These are phyloP conservation scores for Geotrichum fermentans DNA, from an alignment of 1,139 yeast genomes.

Conservation along the genomic window DNA sequence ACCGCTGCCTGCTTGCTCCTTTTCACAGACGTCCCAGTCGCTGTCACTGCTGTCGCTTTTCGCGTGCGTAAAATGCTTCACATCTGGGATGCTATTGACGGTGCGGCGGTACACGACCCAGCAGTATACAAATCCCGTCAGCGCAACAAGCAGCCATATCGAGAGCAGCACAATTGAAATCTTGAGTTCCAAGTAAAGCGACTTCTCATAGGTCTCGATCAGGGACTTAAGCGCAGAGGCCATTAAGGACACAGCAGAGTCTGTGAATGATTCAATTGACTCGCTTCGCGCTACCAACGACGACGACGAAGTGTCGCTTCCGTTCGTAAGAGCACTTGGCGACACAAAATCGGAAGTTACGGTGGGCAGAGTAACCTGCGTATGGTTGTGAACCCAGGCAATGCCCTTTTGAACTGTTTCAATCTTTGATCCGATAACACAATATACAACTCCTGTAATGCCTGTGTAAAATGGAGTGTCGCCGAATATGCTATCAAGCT, in stretches of 20 bases:
- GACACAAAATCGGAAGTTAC: conserved; percentile 15
- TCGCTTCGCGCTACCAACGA: background rate
- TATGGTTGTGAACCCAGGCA: conserved; percentile 68
- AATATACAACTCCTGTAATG: conserved; percentile 59
- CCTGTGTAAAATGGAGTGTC: conserved; percentile 63
- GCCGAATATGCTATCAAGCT: conserved; percentile 56
- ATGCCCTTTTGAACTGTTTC: conserved; percentile 62
- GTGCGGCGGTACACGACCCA: conserved; percentile 8
- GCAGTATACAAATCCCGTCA: conserved; percentile 26
- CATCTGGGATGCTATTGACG: background rate
- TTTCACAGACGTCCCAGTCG: conserved; percentile 10
- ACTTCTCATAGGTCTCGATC: conserved; percentile 23
- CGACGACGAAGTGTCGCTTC: background rate
- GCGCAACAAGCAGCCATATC: conserved; percentile 28
- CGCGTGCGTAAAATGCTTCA: background rate
- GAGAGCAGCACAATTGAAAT: conserved; percentile 25
- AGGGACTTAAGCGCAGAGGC: conserved; percentile 20
- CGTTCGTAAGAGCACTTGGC: conserved; percentile 10
- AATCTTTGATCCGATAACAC: conserved; percentile 73
- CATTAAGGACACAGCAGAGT: conserved; percentile 18
- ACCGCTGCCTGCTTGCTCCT: background rate
- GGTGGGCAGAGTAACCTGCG: conserved; percentile 55
- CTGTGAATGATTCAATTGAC: conserved; percentile 7
- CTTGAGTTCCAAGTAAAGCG: conserved; percentile 26
- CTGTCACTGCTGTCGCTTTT: conserved; percentile 8